phyloP scores from a whole-genome alignment of 2,329 filamentous ascomycete genomes.

The Colletotrichum sp. region DNA sequence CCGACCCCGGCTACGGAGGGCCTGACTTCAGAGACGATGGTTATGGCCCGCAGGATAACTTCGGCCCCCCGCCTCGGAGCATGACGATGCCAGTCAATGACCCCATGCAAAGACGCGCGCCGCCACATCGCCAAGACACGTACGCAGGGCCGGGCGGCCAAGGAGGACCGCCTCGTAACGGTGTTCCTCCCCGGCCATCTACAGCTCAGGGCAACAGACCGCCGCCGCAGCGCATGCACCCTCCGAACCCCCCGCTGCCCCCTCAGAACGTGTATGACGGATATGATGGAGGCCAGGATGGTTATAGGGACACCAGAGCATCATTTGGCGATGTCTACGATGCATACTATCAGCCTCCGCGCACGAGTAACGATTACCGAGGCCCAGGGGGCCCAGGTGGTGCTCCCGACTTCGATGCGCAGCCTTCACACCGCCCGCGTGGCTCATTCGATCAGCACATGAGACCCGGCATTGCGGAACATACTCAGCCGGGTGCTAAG shows the following conservation, averaged over 20 bases:
- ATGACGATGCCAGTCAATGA: conserved; percentile 65
- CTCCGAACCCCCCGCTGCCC: conserved; percentile 45
- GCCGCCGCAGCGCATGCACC: conserved; percentile 59
- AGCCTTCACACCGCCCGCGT: conserved; percentile 25
- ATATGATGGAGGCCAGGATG: conserved; percentile 33
- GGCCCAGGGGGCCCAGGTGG: conserved; percentile 1
- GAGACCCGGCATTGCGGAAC: conserved; percentile 40
- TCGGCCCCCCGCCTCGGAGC: conserved; percentile 60
- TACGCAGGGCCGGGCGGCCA: background rate
- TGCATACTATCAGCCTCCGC: conserved; percentile 27
- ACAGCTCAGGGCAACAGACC: conserved; percentile 58
- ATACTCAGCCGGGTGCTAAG: conserved; percentile 54
- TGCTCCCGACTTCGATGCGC: conserved; percentile 49
- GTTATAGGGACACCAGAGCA: conserved; percentile 33
- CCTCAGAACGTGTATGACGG: conserved; percentile 29
- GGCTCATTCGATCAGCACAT: conserved; percentile 55
- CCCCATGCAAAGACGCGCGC: conserved; percentile 41
- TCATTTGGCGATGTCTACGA: conserved; percentile 28
- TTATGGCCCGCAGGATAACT: conserved; percentile 43
- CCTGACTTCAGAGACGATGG: conserved; percentile 41
- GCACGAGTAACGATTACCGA: conserved; percentile 24
- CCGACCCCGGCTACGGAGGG: conserved; percentile 34
- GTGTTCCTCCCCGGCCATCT: conserved; percentile 56
- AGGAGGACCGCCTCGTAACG: conserved; percentile 45
- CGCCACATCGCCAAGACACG: conserved; percentile 44